phyloP scores from a whole-genome alignment of 2,329 filamentous ascomycete species.

The Lasiodiplodia hormozganensis region DNA sequence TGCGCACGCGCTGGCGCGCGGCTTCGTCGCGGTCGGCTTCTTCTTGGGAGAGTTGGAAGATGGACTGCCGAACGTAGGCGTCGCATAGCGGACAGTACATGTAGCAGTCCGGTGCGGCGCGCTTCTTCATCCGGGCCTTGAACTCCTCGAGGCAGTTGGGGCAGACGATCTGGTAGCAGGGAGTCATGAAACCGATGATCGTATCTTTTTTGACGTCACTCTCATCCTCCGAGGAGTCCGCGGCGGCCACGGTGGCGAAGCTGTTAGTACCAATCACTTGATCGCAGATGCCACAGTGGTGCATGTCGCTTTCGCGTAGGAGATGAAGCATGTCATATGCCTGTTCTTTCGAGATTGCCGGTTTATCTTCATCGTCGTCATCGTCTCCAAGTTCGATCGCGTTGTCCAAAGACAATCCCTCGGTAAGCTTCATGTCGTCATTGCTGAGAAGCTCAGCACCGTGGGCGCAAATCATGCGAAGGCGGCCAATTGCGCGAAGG shows the following conservation, averaged over 20 bases:
- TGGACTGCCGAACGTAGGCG: conserved; percentile 66
- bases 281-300: conserved; percentile 74
- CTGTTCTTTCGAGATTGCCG: conserved; percentile 69
- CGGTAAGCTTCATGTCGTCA: conserved; percentile 79
- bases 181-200: conserved; percentile 78
- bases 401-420: conserved; percentile 81
- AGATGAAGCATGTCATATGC: conserved; percentile 87
- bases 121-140: conserved; percentile 55
- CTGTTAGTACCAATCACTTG: conserved; percentile 64
- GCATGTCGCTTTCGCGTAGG: conserved; percentile 80
- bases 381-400: conserved; percentile 90
- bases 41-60: conserved; percentile 72
- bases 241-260: conserved; percentile 40
- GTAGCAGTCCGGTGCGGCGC: conserved; percentile 50
- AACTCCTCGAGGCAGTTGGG: conserved; percentile 71
- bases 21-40: conserved; percentile 58
- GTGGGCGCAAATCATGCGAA: conserved; percentile 90
- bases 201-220: conserved; percentile 61
- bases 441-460: conserved; percentile 89
- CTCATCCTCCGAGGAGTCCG: conserved; percentile 60
- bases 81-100: conserved; percentile 74
- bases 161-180: conserved; percentile 88
- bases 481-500: conserved; percentile 84
- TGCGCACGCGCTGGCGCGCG: conserved; percentile 63
- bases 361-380: conserved; percentile 61